Base-by-base conservation (phyloP, 768 basidiomycete species). In the Trametopsis cervina region DNA sequence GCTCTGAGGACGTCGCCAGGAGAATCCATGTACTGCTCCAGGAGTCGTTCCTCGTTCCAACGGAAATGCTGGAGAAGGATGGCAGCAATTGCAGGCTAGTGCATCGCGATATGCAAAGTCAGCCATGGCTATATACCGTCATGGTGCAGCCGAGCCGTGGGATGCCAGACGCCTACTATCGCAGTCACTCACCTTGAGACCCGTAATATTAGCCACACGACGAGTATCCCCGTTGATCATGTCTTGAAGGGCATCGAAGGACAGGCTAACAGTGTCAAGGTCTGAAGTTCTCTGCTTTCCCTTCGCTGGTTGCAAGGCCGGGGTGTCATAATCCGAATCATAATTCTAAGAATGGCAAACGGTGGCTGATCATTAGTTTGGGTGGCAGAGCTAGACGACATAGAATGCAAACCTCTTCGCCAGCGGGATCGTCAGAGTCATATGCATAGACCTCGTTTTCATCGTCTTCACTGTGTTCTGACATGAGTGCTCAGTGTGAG, bases 1-100 rank as follows among this genome's bases (percentile, higher is more conserved):
- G 57, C 55, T 20, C 47, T 41, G 4, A 86, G 78, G n/a, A 92
- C 77, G n/a, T 68, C 66, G 17, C 78, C 70, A 1, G 89, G 78
- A 47, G 89, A 86, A 57, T 97, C 95, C 90, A 96, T 94, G 67
- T 89, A 98, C 63, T 86, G 85, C 67, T 98, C 95, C 57, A 93
- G 89, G 24, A 99, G 77, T 39, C 84, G 82, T 63, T 99, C 96
- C 60, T 86, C 90, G 73, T 98, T 97, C 96, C 96, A 99, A 46
- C 76, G 74, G 73, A 85, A 80, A 66, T 89, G 72, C 26, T 92
- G 82, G 46, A 99, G 71, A 3, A 99, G 74, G 25, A 94, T 71
- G 3, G 81, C 75, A 2, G 90, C 92, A 2, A 78, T 80, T 57
- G 78, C 78, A 1, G 67, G 58, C 93, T 94, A 61, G 5, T 20